Conservation (phyloP, 176 grass and related monocot genomes). For the Eragrostis nindensis region DNA sequence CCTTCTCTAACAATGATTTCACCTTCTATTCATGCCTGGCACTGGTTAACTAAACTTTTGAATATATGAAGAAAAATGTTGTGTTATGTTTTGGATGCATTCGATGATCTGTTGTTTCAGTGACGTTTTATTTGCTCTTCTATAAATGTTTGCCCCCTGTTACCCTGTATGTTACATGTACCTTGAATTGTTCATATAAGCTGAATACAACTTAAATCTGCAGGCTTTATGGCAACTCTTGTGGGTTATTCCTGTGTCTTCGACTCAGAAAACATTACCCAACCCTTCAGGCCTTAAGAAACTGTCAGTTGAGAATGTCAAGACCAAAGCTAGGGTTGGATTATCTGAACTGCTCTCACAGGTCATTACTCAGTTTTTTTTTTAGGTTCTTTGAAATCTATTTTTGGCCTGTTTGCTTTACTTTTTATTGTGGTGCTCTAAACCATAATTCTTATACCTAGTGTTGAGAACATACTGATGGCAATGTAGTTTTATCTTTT, state of each 20-base stretch:
- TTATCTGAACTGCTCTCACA: slow-evolving; percentile 90
- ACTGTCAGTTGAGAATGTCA: slow-evolving; percentile 84
- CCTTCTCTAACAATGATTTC: background rate
- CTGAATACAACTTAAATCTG: slow-evolving; percentile 29
- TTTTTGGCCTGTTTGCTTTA: background rate
- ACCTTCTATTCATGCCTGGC: background rate
- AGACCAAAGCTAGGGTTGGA: slow-evolving; percentile 65
- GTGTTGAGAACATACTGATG: background rate
- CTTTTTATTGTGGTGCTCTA: background rate
- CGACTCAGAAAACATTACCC: slow-evolving; percentile 52
- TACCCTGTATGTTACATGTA: background rate
- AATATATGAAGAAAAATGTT: slow-evolving; percentile 9
- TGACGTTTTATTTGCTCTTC: background rate
- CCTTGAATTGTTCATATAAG: background rate
- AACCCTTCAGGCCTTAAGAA: slow-evolving; percentile 74
- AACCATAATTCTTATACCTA: slow-evolving; percentile 10
- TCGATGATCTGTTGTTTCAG: background rate
- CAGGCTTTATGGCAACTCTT: slow-evolving; percentile 98
- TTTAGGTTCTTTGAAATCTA: slow-evolving; percentile 19
- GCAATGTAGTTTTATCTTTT: slow-evolving; percentile 10
- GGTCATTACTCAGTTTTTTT: slow-evolving; percentile 49
- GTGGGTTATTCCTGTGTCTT: slow-evolving; percentile 77
- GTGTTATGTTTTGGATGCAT: background rate
- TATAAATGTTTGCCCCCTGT: background rate
- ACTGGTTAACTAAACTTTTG: background rate